A percentile compares a stretch with the other conserved stretches of the same genome.
These are phyloP conservation scores for Pisolithus tinctorius DNA, from an alignment of 768 basidiomycete genomes.

Conservation along the genomic window DNA sequence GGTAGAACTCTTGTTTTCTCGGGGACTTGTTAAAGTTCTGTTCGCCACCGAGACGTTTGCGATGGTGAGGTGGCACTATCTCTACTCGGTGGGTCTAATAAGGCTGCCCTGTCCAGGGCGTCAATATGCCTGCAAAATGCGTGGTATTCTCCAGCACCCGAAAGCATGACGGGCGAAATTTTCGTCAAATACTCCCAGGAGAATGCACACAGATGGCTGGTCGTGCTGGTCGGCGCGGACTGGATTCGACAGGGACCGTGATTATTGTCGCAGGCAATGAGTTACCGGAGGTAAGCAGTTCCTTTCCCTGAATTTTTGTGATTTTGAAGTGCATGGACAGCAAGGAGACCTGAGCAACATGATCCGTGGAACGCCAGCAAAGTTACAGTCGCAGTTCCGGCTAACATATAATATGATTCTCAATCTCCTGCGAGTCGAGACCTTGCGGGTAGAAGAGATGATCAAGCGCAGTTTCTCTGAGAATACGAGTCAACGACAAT, in stretches of 20 bases:
- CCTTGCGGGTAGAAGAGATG: conserved; percentile 96
- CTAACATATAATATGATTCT: conserved; percentile 99
- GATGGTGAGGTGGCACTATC: conserved; percentile 56
- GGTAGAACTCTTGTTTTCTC: conserved; percentile 92
- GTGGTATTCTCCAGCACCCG: conserved; percentile 94
- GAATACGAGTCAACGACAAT: conserved; percentile 85
- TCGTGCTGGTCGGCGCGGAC: conserved; percentile 90
- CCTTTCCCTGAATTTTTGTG: neutral
- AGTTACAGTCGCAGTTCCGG: conserved; percentile 92
- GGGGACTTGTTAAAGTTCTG: conserved; percentile 91
- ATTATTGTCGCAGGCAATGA: conserved; percentile 82
- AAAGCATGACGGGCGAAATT: conserved; percentile 91
- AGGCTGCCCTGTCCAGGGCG: conserved; percentile 53
- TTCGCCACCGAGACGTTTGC: conserved; percentile 99
- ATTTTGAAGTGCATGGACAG: conserved; percentile 31
- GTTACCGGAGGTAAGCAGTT: conserved; percentile 67
- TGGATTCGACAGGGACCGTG: conserved; percentile 94
- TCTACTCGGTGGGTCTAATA: conserved; percentile 8
- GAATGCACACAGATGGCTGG: conserved; percentile 99
- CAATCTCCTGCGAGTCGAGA: conserved; percentile 93
- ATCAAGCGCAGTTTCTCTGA: conserved; percentile 99
- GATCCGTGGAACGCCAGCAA: conserved; percentile 92
- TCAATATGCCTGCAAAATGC: conserved; percentile 98
- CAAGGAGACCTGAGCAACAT: conserved; percentile 70
- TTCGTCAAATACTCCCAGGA: conserved; percentile 85